phyloP scores from a whole-genome alignment of 352 stramenopile species.

The Phytophthora foliorum region DNA sequence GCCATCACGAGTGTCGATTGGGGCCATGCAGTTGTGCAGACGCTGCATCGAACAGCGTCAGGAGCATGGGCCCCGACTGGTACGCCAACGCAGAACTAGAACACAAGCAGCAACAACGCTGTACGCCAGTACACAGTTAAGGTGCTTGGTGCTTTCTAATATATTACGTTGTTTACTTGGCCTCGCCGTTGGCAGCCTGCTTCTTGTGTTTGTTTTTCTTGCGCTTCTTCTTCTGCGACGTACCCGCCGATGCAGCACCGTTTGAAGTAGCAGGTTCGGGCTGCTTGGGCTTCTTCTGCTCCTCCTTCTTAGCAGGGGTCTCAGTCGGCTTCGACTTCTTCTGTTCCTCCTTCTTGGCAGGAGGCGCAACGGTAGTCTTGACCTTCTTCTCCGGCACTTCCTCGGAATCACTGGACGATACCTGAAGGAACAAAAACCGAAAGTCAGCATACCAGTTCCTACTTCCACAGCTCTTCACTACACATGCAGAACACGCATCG shows the following conservation, averaged over 20 bases:
- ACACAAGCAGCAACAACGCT: background rate
- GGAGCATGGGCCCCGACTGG: conserved; percentile 31
- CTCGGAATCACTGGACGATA: conserved; percentile 55
- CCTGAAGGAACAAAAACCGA: conserved; percentile 12
- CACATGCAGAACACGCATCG: conserved; percentile 37
- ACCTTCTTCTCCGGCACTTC: conserved; percentile 46
- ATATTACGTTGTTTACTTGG: conserved; percentile 36
- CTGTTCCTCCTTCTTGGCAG: conserved; percentile 48
- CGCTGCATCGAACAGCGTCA: conserved; percentile 42
- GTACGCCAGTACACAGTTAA: too few species aligned
- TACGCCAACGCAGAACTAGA: conserved; percentile 14
- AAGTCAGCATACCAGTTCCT: conserved; percentile 14
- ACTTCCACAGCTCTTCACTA: conserved; percentile 19
- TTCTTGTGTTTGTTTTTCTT: conserved; percentile 66
- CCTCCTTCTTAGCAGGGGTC: conserved; percentile 24
- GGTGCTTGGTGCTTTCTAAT: conserved; percentile 18
- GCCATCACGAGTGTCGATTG: conserved; percentile 69
- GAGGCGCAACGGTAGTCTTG: conserved; percentile 34
- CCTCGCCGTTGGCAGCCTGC: conserved; percentile 18
- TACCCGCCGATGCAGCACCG: conserved; percentile 8
- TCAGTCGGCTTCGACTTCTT: conserved; percentile 35
- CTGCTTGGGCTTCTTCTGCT: conserved; percentile 25
- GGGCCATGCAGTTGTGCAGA: conserved; percentile 47
- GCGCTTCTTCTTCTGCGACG: conserved; percentile 68
- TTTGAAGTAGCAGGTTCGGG: conserved; percentile 7